Conservation (phyloP, 2,329 filamentous ascomycete species). For the Lasiodiplodia hormozganensis region DNA sequence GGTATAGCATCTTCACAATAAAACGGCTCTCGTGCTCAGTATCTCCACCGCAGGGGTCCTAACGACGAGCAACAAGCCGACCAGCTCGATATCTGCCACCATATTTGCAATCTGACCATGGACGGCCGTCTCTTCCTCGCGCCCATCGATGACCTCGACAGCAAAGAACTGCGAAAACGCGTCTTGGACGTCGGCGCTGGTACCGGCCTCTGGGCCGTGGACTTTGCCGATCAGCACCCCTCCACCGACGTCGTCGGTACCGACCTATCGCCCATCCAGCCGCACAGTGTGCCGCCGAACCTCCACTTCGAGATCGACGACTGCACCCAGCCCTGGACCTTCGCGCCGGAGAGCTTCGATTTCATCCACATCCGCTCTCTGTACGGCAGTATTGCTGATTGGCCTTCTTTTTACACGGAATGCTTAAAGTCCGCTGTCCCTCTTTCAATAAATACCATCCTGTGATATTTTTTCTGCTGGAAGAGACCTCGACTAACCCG, state of each 20-base stretch:
- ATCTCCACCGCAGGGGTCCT: conserved; percentile 33
- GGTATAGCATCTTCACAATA: neutral
- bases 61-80: conserved; percentile 49
- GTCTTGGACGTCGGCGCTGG: conserved; percentile 45
- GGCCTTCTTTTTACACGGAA: conserved; percentile 37
- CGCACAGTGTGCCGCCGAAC: conserved; percentile 57
- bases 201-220: conserved; percentile 46
- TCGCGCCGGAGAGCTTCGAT: conserved; percentile 36
- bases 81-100: conserved; percentile 46
- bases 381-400: conserved; percentile 37
- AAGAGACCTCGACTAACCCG: conserved; percentile 48
- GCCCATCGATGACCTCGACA: conserved; percentile 35
- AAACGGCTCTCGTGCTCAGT: neutral
- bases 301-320: conserved; percentile 59
- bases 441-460: neutral
- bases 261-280: conserved; percentile 55
- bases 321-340: conserved; percentile 46
- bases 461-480: conserved; percentile 35
- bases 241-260: conserved; percentile 49
- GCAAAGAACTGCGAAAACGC: conserved; percentile 16
- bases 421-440: conserved; percentile 31
- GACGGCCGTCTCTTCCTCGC: conserved; percentile 45
- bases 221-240: conserved; percentile 43
- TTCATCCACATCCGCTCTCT: conserved; percentile 36
- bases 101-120: conserved; percentile 46